Evolutionary conservation across 495 filamentous ascomycete species (phyloP).

Genomic region (Aspergillus mulundensis): DNA sequence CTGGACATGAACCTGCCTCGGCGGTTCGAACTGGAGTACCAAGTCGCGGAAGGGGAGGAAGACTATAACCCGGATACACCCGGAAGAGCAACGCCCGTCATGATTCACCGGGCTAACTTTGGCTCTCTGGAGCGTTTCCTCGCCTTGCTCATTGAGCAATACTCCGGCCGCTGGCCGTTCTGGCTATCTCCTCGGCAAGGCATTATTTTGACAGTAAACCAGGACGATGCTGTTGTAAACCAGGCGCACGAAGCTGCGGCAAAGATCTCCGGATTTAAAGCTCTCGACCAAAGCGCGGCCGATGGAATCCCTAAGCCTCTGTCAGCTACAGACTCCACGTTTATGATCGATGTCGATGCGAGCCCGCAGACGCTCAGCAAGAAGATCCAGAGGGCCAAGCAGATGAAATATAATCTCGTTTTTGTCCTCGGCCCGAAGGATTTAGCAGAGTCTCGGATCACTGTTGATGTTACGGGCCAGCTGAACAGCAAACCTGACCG

Average conservation of each 20-base stretch:
- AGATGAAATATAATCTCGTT: slow-evolving; percentile 69
- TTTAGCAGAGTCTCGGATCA: slow-evolving; percentile 39
- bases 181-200: slow-evolving; percentile 86
- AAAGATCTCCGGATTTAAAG: slow-evolving; percentile 33
- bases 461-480: slow-evolving; percentile 45
- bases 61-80: slow-evolving; percentile 72
- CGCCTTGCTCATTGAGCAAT: slow-evolving; percentile 81
- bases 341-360: slow-evolving; percentile 70
- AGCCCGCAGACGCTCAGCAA: slow-evolving; percentile 56
- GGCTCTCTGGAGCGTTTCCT: slow-evolving; percentile 85
- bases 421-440: slow-evolving; percentile 66
- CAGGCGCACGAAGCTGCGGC: slow-evolving; percentile 49
- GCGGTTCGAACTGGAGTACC: slow-evolving; percentile 73
- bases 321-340: slow-evolving; percentile 43
- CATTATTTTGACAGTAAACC: slow-evolving; percentile 72
- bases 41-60: slow-evolving; percentile 44
- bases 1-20: slow-evolving; percentile 91
- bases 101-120: slow-evolving; percentile 85
- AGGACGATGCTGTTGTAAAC: slow-evolving; percentile 53
- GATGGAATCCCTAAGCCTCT: slow-evolving; percentile 29
- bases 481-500: slow-evolving; percentile 38
- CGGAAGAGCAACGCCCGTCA: slow-evolving; percentile 66
- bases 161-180: slow-evolving; percentile 80
- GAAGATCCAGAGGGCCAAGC: slow-evolving; percentile 70
- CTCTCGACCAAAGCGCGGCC: slow-evolving; percentile 20